Conservation (phyloP, 257 asterid genomes). For the Solanum lycopersicoides region DNA sequence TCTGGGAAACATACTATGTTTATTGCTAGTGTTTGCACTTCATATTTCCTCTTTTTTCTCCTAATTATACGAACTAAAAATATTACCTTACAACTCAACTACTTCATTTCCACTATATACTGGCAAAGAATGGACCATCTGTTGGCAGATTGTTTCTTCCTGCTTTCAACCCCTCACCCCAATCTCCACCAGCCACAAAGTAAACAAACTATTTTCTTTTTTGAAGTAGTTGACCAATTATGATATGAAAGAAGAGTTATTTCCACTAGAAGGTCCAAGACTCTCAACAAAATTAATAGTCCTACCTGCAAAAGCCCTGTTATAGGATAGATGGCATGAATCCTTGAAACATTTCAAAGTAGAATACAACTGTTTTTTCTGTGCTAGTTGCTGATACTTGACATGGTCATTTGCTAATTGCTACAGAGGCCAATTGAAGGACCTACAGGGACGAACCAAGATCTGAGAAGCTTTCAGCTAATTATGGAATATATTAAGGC, state of each 20-base stretch:
- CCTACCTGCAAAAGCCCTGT: background rate
- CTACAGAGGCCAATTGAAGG: constrained; percentile 66
- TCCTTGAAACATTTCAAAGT: background rate
- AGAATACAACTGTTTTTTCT: background rate
- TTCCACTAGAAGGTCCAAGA: background rate
- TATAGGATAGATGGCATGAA: background rate
- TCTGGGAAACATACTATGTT: background rate
- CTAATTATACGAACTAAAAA: background rate
- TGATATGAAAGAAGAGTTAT: background rate
- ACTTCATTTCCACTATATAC: background rate
- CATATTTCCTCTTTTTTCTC: background rate
- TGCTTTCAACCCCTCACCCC: background rate
- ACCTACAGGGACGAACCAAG: constrained; percentile 50
- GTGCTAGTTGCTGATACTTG: background rate
- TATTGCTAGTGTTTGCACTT: background rate
- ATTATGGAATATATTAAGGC: constrained; percentile 91
- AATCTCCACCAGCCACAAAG: background rate
- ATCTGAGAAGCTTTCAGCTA: constrained; percentile 88
- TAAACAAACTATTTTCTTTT: background rate
- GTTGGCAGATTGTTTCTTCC: background rate
- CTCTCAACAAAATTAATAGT: background rate
- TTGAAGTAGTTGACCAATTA: background rate
- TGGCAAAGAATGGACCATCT: background rate
- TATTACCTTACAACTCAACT: background rate
- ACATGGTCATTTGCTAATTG: background rate